Evolutionary conservation across 1,284 basidiomycete genomes (phyloP).

Genomic region (Meripilus lineatus): DNA sequence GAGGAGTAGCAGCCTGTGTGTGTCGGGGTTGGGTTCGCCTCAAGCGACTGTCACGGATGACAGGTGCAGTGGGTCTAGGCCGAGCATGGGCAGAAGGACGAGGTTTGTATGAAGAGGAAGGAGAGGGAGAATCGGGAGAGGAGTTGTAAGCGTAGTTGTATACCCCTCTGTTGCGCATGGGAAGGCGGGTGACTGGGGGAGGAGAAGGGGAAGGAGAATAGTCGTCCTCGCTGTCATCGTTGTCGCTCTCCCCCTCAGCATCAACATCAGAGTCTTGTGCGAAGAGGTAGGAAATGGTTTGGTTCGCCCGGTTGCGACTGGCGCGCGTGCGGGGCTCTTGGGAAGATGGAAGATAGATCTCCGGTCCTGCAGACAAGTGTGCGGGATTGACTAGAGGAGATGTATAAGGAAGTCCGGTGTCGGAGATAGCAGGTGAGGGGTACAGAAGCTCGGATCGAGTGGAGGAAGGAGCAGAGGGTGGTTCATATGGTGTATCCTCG

Average conservation of each 20-base stretch:
- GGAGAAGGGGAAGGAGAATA: slow-evolving; percentile 4
- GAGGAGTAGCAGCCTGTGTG: neutral
- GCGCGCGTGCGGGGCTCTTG: neutral
- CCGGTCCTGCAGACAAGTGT: too few relatives aligned
- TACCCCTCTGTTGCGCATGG: neutral
- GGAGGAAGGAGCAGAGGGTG: too few relatives aligned
- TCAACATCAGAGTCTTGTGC: slow-evolving; percentile 2
- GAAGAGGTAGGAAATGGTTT: neutral
- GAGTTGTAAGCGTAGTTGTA: slow-evolving; percentile 3
- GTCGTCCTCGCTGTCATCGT: neutral
- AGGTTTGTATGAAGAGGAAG: neutral
- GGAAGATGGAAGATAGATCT: too few relatives aligned
- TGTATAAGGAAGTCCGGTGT: too few relatives aligned
- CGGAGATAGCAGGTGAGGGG: too few relatives aligned
- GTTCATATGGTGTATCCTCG: too few relatives aligned
- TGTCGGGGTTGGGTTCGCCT: slow-evolving; percentile 3
- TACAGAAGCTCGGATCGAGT: too few relatives aligned
- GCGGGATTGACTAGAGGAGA: too few relatives aligned
- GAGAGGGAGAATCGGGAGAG: neutral
- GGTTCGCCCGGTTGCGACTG: neutral
- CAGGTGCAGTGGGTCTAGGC: neutral
- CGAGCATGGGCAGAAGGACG: neutral
- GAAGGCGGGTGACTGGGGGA: too few relatives aligned
- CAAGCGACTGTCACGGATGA: neutral
- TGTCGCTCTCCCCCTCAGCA: slow-evolving; percentile 6